Conservation (phyloP, 805 yeast genomes). For the Metschnikowia shivogae region DNA sequence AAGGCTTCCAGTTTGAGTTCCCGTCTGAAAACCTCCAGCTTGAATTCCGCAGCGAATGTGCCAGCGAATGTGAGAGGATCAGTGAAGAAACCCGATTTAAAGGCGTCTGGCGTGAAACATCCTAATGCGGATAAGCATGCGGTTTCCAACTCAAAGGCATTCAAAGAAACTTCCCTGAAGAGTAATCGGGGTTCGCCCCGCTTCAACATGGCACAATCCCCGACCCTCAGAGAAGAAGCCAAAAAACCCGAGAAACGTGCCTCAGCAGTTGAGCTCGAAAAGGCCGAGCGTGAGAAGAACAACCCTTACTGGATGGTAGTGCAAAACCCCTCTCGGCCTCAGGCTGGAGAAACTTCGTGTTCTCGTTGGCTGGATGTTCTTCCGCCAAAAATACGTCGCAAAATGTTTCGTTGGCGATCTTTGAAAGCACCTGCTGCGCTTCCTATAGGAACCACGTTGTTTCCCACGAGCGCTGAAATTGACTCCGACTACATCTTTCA, state of each 20-base stretch:
- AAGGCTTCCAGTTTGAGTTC: too few species aligned
- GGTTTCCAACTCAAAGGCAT: too few species aligned
- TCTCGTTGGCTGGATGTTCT: conserved; percentile 88
- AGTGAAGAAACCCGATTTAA: too few species aligned
- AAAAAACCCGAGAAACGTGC: conserved; percentile 7
- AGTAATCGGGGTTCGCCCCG: too few species aligned
- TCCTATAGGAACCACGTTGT: conserved; percentile 75
- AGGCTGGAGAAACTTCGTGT: conserved; percentile 2
- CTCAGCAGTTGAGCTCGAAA: conserved; percentile 11
- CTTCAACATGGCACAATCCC: too few species aligned
- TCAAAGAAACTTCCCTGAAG: too few species aligned
- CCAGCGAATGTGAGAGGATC: too few species aligned
- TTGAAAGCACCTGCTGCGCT: conserved; percentile 89
- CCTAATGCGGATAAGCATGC: too few species aligned
- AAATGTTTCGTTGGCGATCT: conserved; percentile 86
- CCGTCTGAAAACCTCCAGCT: too few species aligned
- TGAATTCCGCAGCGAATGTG: too few species aligned
- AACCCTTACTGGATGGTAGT: conserved; percentile 33
- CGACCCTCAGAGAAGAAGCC: not conserved
- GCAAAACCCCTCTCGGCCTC: conserved; percentile 69
- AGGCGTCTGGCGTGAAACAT: too few species aligned
- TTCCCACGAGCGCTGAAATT: conserved; percentile 69
- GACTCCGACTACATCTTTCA: conserved; percentile 72
- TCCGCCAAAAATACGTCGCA: conserved; percentile 63
- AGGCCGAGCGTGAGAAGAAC: conserved; percentile 11